A percentile compares a stretch with the other conserved stretches of the same genome.
Evolutionary conservation across 306 rosid genomes (phyloP).

Genomic region (Ormosia emarginata): DNA sequence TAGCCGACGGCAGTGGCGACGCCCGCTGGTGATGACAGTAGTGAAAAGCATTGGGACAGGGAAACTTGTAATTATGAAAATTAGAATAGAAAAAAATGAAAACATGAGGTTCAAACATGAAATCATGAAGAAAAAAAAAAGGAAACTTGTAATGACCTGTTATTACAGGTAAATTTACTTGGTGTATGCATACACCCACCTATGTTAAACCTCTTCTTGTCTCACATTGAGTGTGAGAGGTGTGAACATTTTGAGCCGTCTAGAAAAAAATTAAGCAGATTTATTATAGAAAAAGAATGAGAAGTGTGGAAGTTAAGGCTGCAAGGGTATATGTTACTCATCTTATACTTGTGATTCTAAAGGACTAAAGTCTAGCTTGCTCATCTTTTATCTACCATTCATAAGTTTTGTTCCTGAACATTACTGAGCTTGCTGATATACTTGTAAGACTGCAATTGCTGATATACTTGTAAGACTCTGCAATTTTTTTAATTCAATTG

Average conservation of each 20-base stretch:
- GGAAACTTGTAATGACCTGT: too few species aligned
- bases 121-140: too few species aligned
- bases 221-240: too few species aligned
- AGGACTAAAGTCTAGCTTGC: background rate
- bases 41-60: too few species aligned
- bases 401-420: background rate
- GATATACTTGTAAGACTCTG: background rate
- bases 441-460: background rate
- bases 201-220: too few species aligned
- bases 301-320: background rate
- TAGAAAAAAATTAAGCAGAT: background rate
- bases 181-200: too few species aligned
- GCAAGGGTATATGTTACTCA: background rate
- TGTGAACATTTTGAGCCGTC: background rate
- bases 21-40: too few species aligned
- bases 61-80: too few species aligned
- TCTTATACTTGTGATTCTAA: background rate
- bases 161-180: too few species aligned
- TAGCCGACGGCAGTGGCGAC: too few species aligned
- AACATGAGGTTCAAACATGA: too few species aligned
- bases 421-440: background rate
- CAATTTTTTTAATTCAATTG: background rate
- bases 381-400: background rate
- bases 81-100: too few species aligned
- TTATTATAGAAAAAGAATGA: background rate